Conservation (phyloP, 75 land plant species). For the Pinus taeda region DNA sequence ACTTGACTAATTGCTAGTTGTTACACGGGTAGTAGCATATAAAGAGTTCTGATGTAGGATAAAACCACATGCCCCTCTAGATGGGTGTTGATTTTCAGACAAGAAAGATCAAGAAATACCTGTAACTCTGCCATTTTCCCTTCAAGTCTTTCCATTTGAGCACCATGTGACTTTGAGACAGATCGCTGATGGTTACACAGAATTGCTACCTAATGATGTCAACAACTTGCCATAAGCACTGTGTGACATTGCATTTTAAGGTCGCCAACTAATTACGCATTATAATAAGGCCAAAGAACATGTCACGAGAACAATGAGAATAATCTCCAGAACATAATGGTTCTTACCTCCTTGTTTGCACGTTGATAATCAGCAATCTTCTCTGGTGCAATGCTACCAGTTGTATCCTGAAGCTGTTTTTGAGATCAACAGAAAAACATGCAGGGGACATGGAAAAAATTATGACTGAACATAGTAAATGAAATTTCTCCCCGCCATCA, state of each 20-base stretch:
- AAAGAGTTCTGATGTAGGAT: not conserved
- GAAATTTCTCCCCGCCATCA: no score
- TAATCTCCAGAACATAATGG: not conserved
- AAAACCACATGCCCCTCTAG: not conserved
- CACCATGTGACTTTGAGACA: conserved; percentile 84
- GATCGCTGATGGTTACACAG: conserved; percentile 97
- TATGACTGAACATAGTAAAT: not conserved
- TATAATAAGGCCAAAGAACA: not conserved
- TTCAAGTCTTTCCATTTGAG: conserved; percentile 76
- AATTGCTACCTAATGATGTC: conserved; percentile 78
- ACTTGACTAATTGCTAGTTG: not conserved
- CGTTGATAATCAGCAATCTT: conserved; percentile 70
- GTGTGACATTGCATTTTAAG: not conserved
- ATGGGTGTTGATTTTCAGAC: not conserved
- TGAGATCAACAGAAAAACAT: not conserved
- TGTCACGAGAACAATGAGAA: not conserved
- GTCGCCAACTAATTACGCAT: not conserved
- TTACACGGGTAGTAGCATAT: not conserved
- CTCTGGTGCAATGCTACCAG: conserved; percentile 53
- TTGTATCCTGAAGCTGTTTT: conserved; percentile 42
- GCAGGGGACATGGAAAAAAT: not conserved
- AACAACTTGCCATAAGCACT: not conserved
- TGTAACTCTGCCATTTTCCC: conserved; percentile 74
- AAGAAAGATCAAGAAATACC: conserved; percentile 29
- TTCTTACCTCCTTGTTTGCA: conserved; percentile 91